Conservation (phyloP, 208 protist species). For the Leishmania lainsoni region DNA sequence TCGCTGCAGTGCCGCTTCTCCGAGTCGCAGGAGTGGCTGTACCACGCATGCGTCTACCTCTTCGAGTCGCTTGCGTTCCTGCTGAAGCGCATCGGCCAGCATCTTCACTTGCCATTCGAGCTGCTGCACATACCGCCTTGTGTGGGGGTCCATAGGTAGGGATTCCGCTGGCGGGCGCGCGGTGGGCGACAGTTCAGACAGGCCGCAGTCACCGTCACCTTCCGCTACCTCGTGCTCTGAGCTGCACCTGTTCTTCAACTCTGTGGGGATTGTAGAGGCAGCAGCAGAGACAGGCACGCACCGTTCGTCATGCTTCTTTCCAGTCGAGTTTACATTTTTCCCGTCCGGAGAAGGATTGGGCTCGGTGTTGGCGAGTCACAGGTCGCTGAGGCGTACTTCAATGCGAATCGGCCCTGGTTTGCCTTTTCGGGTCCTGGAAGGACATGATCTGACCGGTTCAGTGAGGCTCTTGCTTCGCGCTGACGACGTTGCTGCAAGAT, state of each 20-base stretch:
- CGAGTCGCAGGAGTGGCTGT: slow-evolving; percentile 16
- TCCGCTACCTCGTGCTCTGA: neutral
- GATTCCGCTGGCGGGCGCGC: neutral
- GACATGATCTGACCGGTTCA: neutral
- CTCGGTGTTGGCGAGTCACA: neutral
- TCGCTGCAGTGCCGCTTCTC: slow-evolving; percentile 13
- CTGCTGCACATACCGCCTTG: slow-evolving; percentile 11
- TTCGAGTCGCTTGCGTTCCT: slow-evolving; percentile 12
- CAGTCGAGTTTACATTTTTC: neutral
- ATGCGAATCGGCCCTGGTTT: neutral
- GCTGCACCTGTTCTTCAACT: neutral
- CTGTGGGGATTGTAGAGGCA: neutral
- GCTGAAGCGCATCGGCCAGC: slow-evolving; percentile 14
- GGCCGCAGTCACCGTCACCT: neutral
- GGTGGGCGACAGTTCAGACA: neutral
- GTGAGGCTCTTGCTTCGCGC: slow-evolving; percentile 14
- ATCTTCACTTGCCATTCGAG: slow-evolving; percentile 32
- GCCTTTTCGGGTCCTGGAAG: neutral
- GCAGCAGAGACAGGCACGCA: neutral
- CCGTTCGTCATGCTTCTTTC: neutral
- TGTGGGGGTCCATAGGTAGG: neutral
- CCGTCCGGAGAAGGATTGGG: neutral
- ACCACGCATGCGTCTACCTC: slow-evolving; percentile 19
- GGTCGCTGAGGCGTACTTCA: neutral
- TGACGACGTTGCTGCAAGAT: slow-evolving; percentile 26